Evolutionary conservation across 208 protist genomes (phyloP), one percentile per base, ranked within the genome.

Genomic region (Herpetomonas tarakana): DNA sequence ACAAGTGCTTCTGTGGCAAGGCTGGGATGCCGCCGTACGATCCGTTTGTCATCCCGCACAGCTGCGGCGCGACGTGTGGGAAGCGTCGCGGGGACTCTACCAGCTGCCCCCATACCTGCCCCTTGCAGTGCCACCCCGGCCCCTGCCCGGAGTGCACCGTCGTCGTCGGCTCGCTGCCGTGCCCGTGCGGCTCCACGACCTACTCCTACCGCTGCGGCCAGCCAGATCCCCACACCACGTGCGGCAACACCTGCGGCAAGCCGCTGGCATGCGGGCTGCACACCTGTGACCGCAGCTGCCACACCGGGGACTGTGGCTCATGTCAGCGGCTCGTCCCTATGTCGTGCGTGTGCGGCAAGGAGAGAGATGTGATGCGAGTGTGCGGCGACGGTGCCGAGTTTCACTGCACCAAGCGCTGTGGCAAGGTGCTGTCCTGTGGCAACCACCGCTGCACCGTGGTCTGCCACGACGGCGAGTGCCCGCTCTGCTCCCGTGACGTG

Each of bases 1-100:
- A 83, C 45, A 59, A 58, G 25, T 93, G 86, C 59, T 93, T 91
- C 62, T 93, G 86, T 61, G 78, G 76, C 1, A 90, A 88, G 55
- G 49, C 71, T n/a, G 45, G 46, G 1, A 71, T 81, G 46, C 86
- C 86, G 1, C 58, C 68, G 50, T 83, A 82, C 63, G 75, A 88
- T 55, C 81, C 83, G 6, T 71, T 88, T 44, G 46, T 91, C 31
- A 87, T 71, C 0, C 87, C 87, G 7, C 87, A 93, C 68, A 88
- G 76, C n/a, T 93, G 87, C 30, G 87, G 83, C 0, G 65, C 77
- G n/a, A 64, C 30, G 18, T 93, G 87, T 46, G 87, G 66, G 22
- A 71, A 76, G 6, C 24, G 18, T 16, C 61, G 81, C 2, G 44
- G 7, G 16, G 11, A 47, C 35, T 14, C 11, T 49, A 63, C 56